Percentiles rank a stretch among this genome's conserved stretches.
phyloP scores from a whole-genome alignment of 2,329 filamentous ascomycete species.

The Microcyclosporella mali region DNA sequence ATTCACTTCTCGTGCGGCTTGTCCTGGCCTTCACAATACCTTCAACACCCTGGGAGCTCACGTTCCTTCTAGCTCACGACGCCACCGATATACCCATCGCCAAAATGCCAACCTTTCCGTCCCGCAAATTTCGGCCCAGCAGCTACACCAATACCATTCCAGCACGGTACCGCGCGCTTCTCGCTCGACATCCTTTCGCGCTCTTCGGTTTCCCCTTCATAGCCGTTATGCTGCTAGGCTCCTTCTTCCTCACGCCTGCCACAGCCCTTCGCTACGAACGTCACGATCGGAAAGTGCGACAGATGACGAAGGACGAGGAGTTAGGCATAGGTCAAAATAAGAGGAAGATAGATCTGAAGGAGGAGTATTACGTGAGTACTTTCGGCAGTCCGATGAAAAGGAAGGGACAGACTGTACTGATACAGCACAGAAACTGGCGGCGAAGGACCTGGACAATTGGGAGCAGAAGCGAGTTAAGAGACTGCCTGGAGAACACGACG shows the following conservation, averaged over 20 bases:
- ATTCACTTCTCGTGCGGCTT: not conserved
- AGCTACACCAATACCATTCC: conserved; percentile 64
- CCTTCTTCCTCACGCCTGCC: conserved; percentile 89
- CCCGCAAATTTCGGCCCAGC: conserved; percentile 54
- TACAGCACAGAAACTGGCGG: conserved; percentile 60
- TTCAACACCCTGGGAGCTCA: not conserved
- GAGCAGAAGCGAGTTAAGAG: conserved; percentile 92
- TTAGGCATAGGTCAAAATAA: conserved; percentile 68
- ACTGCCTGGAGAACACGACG: conserved; percentile 83
- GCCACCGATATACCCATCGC: not conserved
- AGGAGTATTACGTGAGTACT: conserved; percentile 74
- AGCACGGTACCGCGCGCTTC: conserved; percentile 65
- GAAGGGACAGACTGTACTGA: conserved; percentile 9
- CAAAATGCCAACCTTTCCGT: conserved; percentile 32
- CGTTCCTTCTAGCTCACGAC: not conserved
- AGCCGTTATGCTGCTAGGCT: conserved; percentile 79
- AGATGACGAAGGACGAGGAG: conserved; percentile 75
- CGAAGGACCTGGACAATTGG: conserved; percentile 92
- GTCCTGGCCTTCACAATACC: too few species aligned
- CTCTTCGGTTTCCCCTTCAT: conserved; percentile 94
- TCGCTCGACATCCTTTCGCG: conserved; percentile 77
- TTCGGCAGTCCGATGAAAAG: conserved; percentile 21
- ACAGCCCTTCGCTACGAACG: conserved; percentile 91
- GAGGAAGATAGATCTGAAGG: conserved; percentile 70
- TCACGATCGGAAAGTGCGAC: conserved; percentile 81